Base-by-base conservation (phyloP, 2,329 filamentous ascomycete genomes). In the Albophoma yamanashiensis region DNA sequence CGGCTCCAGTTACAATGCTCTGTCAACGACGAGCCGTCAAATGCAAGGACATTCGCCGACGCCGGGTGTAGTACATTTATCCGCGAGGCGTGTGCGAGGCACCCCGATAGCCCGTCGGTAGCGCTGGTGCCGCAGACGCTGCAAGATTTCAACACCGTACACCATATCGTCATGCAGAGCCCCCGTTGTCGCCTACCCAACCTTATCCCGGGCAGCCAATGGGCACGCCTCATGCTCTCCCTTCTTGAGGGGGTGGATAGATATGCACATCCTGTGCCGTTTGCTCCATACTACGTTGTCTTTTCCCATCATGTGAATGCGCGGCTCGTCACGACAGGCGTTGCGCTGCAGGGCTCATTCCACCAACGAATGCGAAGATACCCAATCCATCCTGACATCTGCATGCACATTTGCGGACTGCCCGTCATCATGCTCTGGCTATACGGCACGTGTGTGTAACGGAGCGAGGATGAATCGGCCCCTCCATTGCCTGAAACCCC, bases 401-500 rank as follows among this genome's bases (percentile, higher is more conserved):
- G 58, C 53, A 56, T 52, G 36, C 36, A 20, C 17, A 38, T 11
- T n/a, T 34, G 47, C 15, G 27, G 47, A 31, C 47, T 20, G 6
- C 3, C 25, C 25, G 15, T 31, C 3, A 34, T 9, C n/a, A 34
- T 15, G 50, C 50, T 22, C 17, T 22, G 7, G 31, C 31, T 11
- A 38, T 38, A 8, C 12, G 20, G 50, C 50, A 36, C 31, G 31
- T 22, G 50, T 14, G 34, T 25, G 55, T 3, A 14, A 40, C 7
- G 36, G n/a, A 39, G 12, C 3, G 36, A 40, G 25, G 55, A 42
- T 3, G 55, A 36, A 40, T 11, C 55, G 36, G 55, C 55, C 55
- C 36, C 55, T 56, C 55, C 50, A 22, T 38, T 38, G 20, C 31
- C 50, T 36, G 20, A 22, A 60, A 57, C 63, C 62, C 63, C 61